Base-by-base conservation (phyloP, 495 filamentous ascomycete species). In the Penicillium tannophilum region DNA sequence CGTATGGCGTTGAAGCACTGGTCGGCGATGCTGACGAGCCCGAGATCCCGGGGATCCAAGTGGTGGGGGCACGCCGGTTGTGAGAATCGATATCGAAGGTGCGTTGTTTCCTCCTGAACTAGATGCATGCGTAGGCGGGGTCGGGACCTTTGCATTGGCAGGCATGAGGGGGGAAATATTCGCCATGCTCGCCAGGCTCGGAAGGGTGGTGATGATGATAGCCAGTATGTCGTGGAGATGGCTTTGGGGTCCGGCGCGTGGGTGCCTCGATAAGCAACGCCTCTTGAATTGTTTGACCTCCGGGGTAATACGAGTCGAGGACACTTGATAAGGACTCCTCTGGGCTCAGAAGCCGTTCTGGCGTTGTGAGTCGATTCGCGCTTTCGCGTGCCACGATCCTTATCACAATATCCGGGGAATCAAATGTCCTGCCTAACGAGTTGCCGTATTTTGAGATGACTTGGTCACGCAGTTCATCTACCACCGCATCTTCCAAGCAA, bases 371-470 rank as follows among this genome's bases (percentile, higher is more conserved):
- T 71, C 80, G 65, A 42, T 66, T 75, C 49, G 76, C 55, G n/a
- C 72, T 72, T 31, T 82, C 78, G 24, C 86, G 72, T 6, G 82
- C 72, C 2, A 72, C 19, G 55, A 97, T 85, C 14, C 85, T 83
- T 54, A 98, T 77, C 26, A 80, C 81, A 39, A 93, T 80, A 72
- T 98, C 94, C 20, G 94, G 95, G 16, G 94, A 79, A 76, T 98
- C 94, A 64, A 91, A 97, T 24, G 79, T 88, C 64, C 85, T 86
- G 8, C 93, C 95, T 30, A 98, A 76, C 9, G 92, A 93, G 73
- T 98, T 98, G 51, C 84, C 86, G 70, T 97, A 98, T 76, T 97
- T 98, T 62, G 84, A 85, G 62, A 98, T 77, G 26, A 98, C 92
- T 82, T 92, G 84, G 63, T 97, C 95, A 55, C 93, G 86, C 52